A percentile compares a stretch with the other conserved stretches of the same genome.
Evolutionary conservation across 2,329 filamentous ascomycete species (phyloP).

Genomic region (Phyllachora maydis): DNA sequence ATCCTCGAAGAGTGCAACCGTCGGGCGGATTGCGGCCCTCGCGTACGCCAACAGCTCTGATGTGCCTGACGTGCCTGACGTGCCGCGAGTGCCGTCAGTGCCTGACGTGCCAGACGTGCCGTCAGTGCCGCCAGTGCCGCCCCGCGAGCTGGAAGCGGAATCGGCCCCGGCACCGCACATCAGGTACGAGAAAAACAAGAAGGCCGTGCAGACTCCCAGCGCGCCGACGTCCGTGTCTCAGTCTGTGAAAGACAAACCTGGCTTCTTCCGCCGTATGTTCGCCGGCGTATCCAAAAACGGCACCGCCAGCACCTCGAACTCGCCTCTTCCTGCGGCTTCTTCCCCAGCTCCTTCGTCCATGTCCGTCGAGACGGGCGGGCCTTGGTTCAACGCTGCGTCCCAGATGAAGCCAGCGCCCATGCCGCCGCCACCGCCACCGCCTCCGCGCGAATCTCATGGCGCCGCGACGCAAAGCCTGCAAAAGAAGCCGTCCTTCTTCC

Average conservation of each 20-base stretch:
- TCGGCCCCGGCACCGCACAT: slow-evolving; percentile 36
- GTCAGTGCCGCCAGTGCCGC: slow-evolving; percentile 10
- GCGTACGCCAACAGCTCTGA: too few species aligned
- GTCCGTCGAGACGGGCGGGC: slow-evolving; percentile 17
- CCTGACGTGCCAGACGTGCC: too few species aligned
- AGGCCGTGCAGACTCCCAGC: slow-evolving; percentile 21
- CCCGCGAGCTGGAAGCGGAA: slow-evolving; percentile 21
- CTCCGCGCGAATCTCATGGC: slow-evolving; percentile 29
- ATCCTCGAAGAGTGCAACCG: slow-evolving; percentile 29
- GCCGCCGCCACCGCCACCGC: too few species aligned
- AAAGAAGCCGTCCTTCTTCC: slow-evolving; percentile 90
- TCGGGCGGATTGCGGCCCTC: slow-evolving; percentile 10
- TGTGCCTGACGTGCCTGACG: too few species aligned
- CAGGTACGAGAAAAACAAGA: slow-evolving; percentile 37
- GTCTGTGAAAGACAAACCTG: slow-evolving; percentile 43
- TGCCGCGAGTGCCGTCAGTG: too few species aligned
- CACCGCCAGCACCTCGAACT: slow-evolving; percentile 9
- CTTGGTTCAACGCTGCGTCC: slow-evolving; percentile 24
- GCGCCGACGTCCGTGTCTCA: slow-evolving; percentile 16
- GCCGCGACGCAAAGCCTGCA: slow-evolving; percentile 33
- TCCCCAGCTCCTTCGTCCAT: slow-evolving; percentile 14
- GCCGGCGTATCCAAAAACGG: slow-evolving; percentile 46
- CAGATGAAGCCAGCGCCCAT: too few species aligned
- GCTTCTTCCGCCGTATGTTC: slow-evolving; percentile 90
- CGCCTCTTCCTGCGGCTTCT: slow-evolving; percentile 4